These are phyloP conservation scores for Lentinula raphanica DNA, from an alignment of 768 basidiomycete species.

Conservation along the genomic window DNA sequence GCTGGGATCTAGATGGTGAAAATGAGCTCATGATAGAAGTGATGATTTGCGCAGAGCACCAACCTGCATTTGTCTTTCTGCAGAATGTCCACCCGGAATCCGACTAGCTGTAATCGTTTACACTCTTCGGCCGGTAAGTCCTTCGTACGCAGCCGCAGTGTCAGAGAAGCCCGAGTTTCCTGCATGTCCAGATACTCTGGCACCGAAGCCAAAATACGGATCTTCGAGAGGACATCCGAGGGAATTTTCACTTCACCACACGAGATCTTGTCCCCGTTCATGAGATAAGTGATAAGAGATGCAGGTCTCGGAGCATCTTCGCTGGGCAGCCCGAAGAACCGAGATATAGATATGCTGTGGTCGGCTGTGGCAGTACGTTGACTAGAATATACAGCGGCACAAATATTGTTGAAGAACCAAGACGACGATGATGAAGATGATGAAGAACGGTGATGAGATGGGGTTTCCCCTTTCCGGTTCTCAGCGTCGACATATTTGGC, in stretches of 20 bases:
- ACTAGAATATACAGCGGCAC: conserved; percentile 49
- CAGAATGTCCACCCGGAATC: conserved; percentile 50
- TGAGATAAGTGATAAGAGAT: conserved; percentile 36
- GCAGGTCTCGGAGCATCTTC: conserved; percentile 24
- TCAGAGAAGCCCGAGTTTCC: conserved; percentile 45
- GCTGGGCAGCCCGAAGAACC: conserved; percentile 44
- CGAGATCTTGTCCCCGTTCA: conserved; percentile 12
- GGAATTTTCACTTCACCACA: conserved; percentile 36
- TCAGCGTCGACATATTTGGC: conserved; percentile 52
- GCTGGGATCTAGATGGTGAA: conserved; percentile 34
- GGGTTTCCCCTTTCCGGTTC: conserved; percentile 22
- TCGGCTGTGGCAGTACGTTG: conserved; percentile 34
- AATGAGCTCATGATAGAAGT: not conserved
- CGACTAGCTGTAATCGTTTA: conserved; percentile 49
- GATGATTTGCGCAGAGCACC: conserved; percentile 14
- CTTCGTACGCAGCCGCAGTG: conserved; percentile 55
- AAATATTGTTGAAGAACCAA: conserved; percentile 50
- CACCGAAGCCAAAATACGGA: conserved; percentile 61
- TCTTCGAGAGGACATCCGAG: conserved; percentile 47
- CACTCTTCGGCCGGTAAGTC: conserved; percentile 44
- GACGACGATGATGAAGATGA: conserved; percentile 16
- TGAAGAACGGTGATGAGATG: not conserved
- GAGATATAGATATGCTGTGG: conserved; percentile 43
- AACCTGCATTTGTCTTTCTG: conserved; percentile 70
- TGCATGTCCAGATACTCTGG: conserved; percentile 49